Conservation (phyloP, 2,329 filamentous ascomycete genomes). For the Aspergillus uvarum region DNA sequence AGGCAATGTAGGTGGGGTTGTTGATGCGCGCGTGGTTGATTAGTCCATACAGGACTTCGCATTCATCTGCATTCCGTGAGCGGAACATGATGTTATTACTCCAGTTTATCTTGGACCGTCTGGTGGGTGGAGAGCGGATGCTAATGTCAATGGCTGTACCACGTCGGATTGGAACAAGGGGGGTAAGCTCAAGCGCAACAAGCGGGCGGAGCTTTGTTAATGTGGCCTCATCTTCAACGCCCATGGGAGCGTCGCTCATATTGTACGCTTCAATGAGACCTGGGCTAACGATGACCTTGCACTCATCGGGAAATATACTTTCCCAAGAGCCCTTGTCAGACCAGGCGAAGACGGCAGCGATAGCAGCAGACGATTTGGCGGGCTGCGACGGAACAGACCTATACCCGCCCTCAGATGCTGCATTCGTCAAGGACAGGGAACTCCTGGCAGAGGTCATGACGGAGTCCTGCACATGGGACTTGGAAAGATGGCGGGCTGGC, state of each 20-base stretch:
- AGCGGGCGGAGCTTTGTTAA: constrained; percentile 48
- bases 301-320: constrained; percentile 60
- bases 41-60: constrained; percentile 76
- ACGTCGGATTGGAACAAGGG: constrained; percentile 82
- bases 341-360: constrained; percentile 64
- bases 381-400: constrained; percentile 51
- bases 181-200: constrained; percentile 80
- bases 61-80: constrained; percentile 72
- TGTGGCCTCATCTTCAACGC: constrained; percentile 17
- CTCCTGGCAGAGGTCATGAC: constrained; percentile 48
- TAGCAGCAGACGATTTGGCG: constrained; percentile 53
- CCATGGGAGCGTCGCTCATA: constrained; percentile 44
- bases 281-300: constrained; percentile 61
- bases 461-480: constrained; percentile 38
- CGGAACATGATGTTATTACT: constrained; percentile 89
- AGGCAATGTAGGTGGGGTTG: constrained; percentile 81
- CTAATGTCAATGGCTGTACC: constrained; percentile 93
- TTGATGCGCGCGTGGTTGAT: constrained; percentile 89
- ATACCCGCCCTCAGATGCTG: constrained; percentile 73
- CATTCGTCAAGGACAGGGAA: constrained; percentile 76
- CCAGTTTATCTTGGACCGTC: constrained; percentile 66
- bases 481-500: constrained; percentile 38
- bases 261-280: constrained; percentile 66
- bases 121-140: constrained; percentile 79
- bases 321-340: constrained; percentile 64